Base-by-base conservation (phyloP, 345 rosid genomes). In the Lepidium sativum region DNA sequence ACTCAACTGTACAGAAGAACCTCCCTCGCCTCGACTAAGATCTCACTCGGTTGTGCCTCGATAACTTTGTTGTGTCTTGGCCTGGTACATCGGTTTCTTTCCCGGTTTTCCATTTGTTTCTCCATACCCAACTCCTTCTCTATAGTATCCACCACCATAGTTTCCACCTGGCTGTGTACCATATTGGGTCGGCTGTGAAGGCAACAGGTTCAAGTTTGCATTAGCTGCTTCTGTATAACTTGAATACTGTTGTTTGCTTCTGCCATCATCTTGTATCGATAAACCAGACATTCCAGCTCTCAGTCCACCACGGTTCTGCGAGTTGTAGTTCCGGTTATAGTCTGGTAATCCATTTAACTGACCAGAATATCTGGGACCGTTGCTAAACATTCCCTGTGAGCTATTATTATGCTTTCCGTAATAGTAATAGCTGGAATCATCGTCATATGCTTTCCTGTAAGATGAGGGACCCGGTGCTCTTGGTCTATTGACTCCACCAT, bases 131-230 rank as follows among this genome's bases (percentile, higher is more conserved):
- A 54, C 54, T 76, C 82, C 82, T 59, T 77, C 83, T 71, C 67
- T 68, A 8, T 61, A 39, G 53, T 68, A 45, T 18, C 68, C 77
- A 27, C 81, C 78, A 11, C 71, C 65, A 48, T 18, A 43, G 31
- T 71, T 69, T 58, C 78, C 60, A 54, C 51, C 69, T 18, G 27
- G 60, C n/a, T 67, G 33, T 58, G 66, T 79, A 70, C 60, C 59
- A 18, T 96, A 90, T 15, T 80, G 79, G 39, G 44, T 69, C 7
- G 95, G 90, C 11, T 92, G 97, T 16, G 86, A 55, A 34, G 97
- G 95, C 53, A 79, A 71, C 3, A 54, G 75, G 58, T 76, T 77
- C 40, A 37, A 62, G 64, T 78, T 72, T 65, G 85, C 78, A 66
- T 58, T 69, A 62, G 57, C 52, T 9, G 68, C 67, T 73, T 67